Percentiles rank a stretch among this genome's conserved stretches.
These are phyloP conservation scores for Silene uniflora DNA, from an alignment of 148 eudicot species.

Conservation along the genomic window DNA sequence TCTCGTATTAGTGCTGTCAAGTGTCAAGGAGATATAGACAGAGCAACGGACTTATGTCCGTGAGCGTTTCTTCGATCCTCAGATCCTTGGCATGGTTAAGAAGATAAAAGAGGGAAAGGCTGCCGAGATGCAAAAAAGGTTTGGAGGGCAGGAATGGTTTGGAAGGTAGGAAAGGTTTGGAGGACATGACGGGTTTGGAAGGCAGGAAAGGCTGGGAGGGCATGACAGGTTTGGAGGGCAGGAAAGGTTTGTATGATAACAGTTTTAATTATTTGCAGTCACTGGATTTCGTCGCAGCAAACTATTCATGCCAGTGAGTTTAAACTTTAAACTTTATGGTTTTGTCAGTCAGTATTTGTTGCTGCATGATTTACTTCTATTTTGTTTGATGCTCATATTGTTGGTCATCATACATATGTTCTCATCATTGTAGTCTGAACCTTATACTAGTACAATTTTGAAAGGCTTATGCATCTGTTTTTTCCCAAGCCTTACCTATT, in stretches of 20 bases:
- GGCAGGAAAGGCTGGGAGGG: conserved; percentile 1
- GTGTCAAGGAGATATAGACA: conserved; percentile 78
- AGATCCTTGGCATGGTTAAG: conserved; percentile 36
- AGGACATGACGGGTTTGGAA: not conserved
- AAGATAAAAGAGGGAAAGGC: conserved; percentile 51
- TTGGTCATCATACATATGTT: too few relatives aligned
- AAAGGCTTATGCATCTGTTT: too few relatives aligned
- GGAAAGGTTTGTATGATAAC: too few relatives aligned
- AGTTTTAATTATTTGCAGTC: not conserved
- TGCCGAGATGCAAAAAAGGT: conserved; percentile 45
- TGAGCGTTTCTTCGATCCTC: conserved; percentile 61
- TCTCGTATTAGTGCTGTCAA: conserved; percentile 83
- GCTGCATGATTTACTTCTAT: conserved; percentile 1
- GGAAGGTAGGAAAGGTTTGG: too few relatives aligned
- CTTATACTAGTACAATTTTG: too few relatives aligned
- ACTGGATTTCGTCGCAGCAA: not conserved
- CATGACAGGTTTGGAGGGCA: too few relatives aligned
- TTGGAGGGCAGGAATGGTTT: not conserved
- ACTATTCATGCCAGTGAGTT: not conserved
- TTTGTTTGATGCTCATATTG: not conserved
- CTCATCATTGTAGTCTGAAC: too few relatives aligned
- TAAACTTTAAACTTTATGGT: not conserved
- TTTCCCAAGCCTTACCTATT: too few relatives aligned
- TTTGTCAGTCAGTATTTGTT: not conserved
- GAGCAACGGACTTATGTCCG: conserved; percentile 65